Base-by-base conservation (phyloP, 2,329 filamentous ascomycete genomes). In the Phialemoniopsis sp. region DNA sequence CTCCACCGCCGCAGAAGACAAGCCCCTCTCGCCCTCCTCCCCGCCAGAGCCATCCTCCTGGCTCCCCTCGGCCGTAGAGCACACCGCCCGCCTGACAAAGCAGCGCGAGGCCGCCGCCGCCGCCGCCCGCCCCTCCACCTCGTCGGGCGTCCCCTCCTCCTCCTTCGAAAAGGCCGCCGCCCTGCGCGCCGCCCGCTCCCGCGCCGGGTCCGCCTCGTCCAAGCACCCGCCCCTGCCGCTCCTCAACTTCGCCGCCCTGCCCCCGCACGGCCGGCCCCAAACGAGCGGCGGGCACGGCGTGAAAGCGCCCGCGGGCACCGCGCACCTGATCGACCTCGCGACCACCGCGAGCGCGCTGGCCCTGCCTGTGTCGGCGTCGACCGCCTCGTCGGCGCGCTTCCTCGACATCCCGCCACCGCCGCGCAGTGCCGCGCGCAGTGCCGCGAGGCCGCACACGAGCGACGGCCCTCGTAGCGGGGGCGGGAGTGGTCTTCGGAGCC, bases 201-300 rank as follows among this genome's bases (percentile, higher is more conserved):
- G 40, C 18, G 40, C 39, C 36, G 38, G 38, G 10, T 42, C 43
- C 2, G 14, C 36, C 4, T 39, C 34, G 12, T 43, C 37, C 8
- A 18, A 34, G 14, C 33, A 17, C 17, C 4, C 42, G 16, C 19
- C 37, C 29, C 3, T 79, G 45, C 84, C 85, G 2, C 68, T 89
- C 6, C 62, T 89, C 21, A 85, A 87, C 51, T 69, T 89, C 31
- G 81, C 80, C 0, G 79, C 80, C 0, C 67, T 70, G 36, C 85
- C 82, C 52, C 69, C 73, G 36, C 81, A 85, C 45, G 72, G 81
- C 7, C 82, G 82, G 14, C 70, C 82, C 56, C 72, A 73, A 52
- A 60, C 66, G 38, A 68, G 66, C 21, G 21, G 21, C 6, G 78
- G 77, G 4, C 63, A 62, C 33, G 68, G 67, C 15, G 58, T 72